These are phyloP conservation scores for Psilocybe subaeruginosa DNA, from an alignment of 768 basidiomycete genomes.

Conservation along the genomic window DNA sequence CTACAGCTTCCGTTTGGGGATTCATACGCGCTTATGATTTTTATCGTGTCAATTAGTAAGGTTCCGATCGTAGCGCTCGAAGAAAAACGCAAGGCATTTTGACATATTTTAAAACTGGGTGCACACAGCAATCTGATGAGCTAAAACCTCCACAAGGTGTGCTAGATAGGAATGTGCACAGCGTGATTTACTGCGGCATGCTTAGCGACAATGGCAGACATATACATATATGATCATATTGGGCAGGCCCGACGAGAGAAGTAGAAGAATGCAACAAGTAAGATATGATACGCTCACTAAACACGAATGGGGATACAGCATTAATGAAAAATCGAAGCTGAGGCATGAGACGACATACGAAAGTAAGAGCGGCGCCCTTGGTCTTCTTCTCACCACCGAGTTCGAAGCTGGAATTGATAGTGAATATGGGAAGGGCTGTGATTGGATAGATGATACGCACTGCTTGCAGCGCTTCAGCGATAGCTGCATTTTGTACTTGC, in stretches of 20 bases:
- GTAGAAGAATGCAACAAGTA: constrained; percentile 22
- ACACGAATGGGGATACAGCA: neutral
- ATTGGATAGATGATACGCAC: constrained; percentile 48
- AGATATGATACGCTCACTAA: constrained; percentile 27
- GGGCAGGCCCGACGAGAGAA: constrained; percentile 22
- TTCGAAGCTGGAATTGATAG: constrained; percentile 73
- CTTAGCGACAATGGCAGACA: constrained; percentile 3
- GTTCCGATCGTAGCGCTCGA: neutral
- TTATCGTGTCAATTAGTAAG: too few species aligned
- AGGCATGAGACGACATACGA: constrained; percentile 61
- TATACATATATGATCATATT: constrained; percentile 32
- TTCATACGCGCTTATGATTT: too few species aligned
- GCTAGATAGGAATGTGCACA: neutral
- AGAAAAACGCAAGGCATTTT: too few species aligned
- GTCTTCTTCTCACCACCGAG: constrained; percentile 99
- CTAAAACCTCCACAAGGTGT: neutral
- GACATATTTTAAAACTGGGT: neutral
- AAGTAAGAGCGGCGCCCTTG: constrained; percentile 93
- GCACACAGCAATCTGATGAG: neutral
- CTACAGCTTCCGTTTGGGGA: neutral
- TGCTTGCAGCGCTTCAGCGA: constrained; percentile 99
- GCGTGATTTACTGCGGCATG: neutral
- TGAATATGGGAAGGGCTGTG: neutral
- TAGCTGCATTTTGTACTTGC: constrained; percentile 99
- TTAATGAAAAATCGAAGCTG: neutral